Evolutionary conservation across 2,329 filamentous ascomycete genomes (phyloP), one percentile per base, ranked within the genome.

Genomic region (Calonectria montana): DNA sequence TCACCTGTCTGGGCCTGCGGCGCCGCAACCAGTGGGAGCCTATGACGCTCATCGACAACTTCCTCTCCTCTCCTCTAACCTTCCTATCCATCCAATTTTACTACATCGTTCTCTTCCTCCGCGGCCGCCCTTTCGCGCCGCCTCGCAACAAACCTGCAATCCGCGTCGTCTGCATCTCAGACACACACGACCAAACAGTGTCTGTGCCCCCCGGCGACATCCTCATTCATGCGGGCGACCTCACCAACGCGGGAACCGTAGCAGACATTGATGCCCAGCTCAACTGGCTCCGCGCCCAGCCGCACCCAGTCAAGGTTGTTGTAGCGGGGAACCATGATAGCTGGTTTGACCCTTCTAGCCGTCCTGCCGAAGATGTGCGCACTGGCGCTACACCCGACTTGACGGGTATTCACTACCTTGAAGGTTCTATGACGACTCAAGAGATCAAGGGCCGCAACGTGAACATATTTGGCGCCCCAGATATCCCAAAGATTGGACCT

Each of bases 311-410:
- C 82, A 97, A 98, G 83, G 87, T 98, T 27, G 89, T 96, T 41
- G 91, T 98, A 37, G 91, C 91, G 37, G 96, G 96, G 1, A 98
- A 98, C 81, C 96, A 98, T 82, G 96, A 98, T 80, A 92, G 91
- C 78, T 97, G 91, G 86, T 93, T 97, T 73, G 96, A 97, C 82
- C 86, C 89, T 27, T 86, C 87, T 39, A 91, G 91, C 16, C 88
- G 94, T 4, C 83, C 82, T 18, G 83, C 87, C 12, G 86, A 89
- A 55, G 91, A 94, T 79, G 86, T 87, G 23, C 80, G 86, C n/a
- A 83, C 84, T 1, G 82, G 82, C n/a, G 84, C 85, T 73, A 83
- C 81, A 35, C 87, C 96, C 18, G 86, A 94, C 76, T 91, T 94
- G 86, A 91, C 89, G 65, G 87, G 87, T 50, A 85, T 98, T 59